Conservation (phyloP, 164 flowering plant species). For the Litsea cubeba region DNA sequence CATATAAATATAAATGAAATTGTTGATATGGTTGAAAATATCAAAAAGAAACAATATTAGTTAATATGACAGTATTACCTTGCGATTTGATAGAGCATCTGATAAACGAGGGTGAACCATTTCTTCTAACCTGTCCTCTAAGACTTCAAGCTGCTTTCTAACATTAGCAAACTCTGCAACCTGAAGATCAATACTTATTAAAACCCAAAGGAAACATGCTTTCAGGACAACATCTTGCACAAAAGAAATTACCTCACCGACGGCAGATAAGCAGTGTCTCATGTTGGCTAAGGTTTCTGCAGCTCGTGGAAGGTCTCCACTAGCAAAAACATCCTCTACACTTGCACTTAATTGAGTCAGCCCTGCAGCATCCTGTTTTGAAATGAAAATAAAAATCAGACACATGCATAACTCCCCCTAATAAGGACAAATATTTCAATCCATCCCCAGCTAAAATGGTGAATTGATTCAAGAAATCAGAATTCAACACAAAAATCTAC, state of each 20-base stretch:
- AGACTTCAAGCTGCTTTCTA: slow-evolving; percentile 93
- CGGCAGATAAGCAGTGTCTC: slow-evolving; percentile 98
- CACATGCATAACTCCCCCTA: background rate
- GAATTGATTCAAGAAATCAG: slow-evolving; percentile 4
- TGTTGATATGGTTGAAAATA: background rate
- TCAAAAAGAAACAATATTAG: background rate
- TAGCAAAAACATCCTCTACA: slow-evolving; percentile 99
- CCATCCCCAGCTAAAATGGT: too few relatives aligned
- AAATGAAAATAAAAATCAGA: background rate
- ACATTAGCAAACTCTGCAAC: slow-evolving; percentile 99
- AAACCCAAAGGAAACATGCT: background rate
- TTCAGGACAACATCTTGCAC: background rate
- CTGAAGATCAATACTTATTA: slow-evolving; percentile 28
- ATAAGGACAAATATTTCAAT: background rate
- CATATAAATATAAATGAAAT: background rate
- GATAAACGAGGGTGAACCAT: slow-evolving; percentile 97
- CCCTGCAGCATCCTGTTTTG: slow-evolving; percentile 94
- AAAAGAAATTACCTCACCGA: slow-evolving; percentile 76
- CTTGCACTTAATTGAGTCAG: slow-evolving; percentile 93
- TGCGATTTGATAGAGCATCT: slow-evolving; percentile 80
- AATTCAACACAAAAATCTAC: slow-evolving; percentile 26
- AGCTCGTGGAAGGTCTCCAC: slow-evolving; percentile 96
- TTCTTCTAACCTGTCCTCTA: slow-evolving; percentile 90
- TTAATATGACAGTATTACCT: slow-evolving; percentile 38
- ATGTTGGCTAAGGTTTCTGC: slow-evolving; percentile 97